Evolutionary conservation across 108 stramenopile species (phyloP).

Genomic region (Nitzschia inconspicua): DNA sequence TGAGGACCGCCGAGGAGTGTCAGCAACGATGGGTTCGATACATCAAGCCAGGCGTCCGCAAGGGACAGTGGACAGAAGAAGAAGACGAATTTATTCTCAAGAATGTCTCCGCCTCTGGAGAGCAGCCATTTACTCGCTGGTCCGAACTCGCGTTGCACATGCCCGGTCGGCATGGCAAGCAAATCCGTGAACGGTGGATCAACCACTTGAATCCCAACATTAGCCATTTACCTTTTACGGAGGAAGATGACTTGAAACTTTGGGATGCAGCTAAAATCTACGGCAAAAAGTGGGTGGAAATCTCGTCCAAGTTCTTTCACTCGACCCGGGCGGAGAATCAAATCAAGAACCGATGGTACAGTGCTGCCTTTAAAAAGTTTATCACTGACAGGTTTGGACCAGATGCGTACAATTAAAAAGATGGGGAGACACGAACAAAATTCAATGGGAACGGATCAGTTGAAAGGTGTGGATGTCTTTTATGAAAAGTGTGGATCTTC

Average conservation of each 20-base stretch:
- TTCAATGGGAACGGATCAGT: too few relatives aligned
- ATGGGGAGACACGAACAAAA: too few relatives aligned
- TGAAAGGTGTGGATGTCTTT: too few relatives aligned
- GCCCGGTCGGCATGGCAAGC: conserved; percentile 90
- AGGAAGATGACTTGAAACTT: conserved; percentile 33
- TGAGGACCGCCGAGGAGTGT: too few relatives aligned
- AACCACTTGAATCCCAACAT: conserved; percentile 94
- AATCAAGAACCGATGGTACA: conserved; percentile 75
- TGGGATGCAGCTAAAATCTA: conserved; percentile 14
- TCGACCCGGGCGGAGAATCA: conserved; percentile 54
- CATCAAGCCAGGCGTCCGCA: too few relatives aligned
- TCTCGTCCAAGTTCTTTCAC: conserved; percentile 46
- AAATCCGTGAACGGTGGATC: conserved; percentile 94
- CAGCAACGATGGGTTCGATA: too few relatives aligned
- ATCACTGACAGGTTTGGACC: too few relatives aligned
- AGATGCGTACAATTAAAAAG: too few relatives aligned
- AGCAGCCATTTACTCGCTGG: conserved; percentile 59
- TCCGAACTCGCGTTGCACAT: conserved; percentile 50
- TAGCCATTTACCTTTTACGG: conserved; percentile 39
- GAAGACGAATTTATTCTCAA: background rate
- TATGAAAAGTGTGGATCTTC: too few relatives aligned
- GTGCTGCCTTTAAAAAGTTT: conserved; percentile 52
- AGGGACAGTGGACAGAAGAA: background rate
- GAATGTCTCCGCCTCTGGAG: background rate
- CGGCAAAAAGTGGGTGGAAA: conserved; percentile 67